Evolutionary conservation across 202 grass and related monocot species (phyloP), one percentile per base, ranked within the genome.

Genomic region (Elaeis oleifera): DNA sequence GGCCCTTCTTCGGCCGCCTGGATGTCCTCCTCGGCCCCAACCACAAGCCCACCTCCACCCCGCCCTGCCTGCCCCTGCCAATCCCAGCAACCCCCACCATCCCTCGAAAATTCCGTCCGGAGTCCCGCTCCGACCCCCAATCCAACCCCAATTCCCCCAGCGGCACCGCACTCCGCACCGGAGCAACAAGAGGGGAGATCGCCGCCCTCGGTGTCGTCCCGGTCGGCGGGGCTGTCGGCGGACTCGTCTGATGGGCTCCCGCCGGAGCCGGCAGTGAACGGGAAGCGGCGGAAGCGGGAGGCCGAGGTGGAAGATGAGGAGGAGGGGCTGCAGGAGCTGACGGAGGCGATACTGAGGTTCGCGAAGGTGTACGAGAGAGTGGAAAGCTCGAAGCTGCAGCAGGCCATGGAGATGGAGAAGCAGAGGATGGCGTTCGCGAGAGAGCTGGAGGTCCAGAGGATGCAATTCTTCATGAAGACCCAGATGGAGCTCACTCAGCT

Each of bases 391-490:
- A 94, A 91, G 82, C 88, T 94, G 77, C 75, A 67, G 62, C 88
- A 94, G 8, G 78, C 82, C 0, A 70, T 87, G 74, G 88, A 99
- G 70, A 83, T 94, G 88, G 94, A 99, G 82, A 86, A 80, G 75
- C 85, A 99, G 78, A 28, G 85, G 65, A 89, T 99, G 82, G 90
- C 89, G 72, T 99, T 94, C 27, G 71, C 84, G 6, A 89, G 89
- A 77, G 82, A 80, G 25, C 80, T 99, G 3, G 94, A 99, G 44
- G 61, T 99, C n/a, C 87, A 99, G 63, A 63, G 85, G 52, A 99
- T 99, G 94, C 79, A 99, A 56, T 74, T 86, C 51, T 89, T 99
- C 24, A 80, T 91, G 9, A 88, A 99, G 71, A 78, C 85, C 58
- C 85, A 99, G 49, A 75, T 99, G 22, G 82, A 87, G 70, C 78